A percentile compares a stretch with the other conserved stretches of the same genome.
Evolutionary conservation across 768 basidiomycete genomes (phyloP).

Genomic region (Termitomyces titanicus): DNA sequence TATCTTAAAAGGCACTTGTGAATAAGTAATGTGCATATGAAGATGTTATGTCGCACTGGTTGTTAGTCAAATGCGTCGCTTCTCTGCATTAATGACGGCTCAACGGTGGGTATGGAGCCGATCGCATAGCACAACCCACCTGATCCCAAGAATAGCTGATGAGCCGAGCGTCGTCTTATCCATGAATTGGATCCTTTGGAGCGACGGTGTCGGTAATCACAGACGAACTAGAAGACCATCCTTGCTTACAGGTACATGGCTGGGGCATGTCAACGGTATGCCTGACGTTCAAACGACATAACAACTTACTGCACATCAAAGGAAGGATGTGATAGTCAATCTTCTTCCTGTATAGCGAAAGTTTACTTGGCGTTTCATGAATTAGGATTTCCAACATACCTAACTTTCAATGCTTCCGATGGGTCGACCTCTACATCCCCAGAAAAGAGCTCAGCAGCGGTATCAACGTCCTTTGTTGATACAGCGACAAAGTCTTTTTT

Average conservation of each 20-base stretch:
- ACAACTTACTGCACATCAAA: conserved; percentile 61
- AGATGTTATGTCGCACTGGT: conserved; percentile 43
- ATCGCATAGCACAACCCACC: conserved; percentile 31
- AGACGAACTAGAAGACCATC: no score
- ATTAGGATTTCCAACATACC: conserved; percentile 29
- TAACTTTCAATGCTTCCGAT: conserved; percentile 44
- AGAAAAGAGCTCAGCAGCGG: conserved; percentile 54
- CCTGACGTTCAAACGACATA: not conserved
- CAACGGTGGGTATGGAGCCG: not conserved
- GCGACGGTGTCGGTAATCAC: not conserved
- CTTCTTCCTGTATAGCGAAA: conserved; percentile 41
- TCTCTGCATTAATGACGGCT: conserved; percentile 32
- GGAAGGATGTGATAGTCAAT: conserved; percentile 68
- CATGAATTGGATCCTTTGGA: conserved; percentile 69
- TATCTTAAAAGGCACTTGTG: conserved; percentile 36
- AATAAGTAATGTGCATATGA: not conserved
- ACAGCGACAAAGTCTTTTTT: conserved; percentile 32
- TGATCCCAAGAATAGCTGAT: conserved; percentile 67
- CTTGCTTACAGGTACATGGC: conserved; percentile 53
- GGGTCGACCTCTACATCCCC: conserved; percentile 47
- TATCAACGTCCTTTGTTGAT: conserved; percentile 51
- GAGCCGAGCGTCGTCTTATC: conserved; percentile 71
- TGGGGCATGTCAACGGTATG: conserved; percentile 17
- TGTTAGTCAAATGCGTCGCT: conserved; percentile 58
- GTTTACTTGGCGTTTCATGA: not conserved